Base-by-base conservation (phyloP, 164 flowering plant genomes). In the Dillenia suffruticosa region DNA sequence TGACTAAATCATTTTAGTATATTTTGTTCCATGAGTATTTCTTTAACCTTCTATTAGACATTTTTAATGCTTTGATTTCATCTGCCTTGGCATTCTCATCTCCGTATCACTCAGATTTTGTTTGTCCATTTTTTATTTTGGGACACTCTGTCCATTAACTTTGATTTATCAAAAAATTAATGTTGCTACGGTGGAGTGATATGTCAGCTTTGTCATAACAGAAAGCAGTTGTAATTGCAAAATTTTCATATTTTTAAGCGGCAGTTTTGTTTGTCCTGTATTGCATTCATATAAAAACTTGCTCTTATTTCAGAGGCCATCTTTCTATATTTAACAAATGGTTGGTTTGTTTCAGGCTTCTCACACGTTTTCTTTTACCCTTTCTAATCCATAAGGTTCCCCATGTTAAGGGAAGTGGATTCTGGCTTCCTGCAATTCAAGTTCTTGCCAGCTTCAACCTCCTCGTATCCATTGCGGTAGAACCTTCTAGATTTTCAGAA, bases 401-500 rank as follows among this genome's bases (percentile, higher is more conserved):
- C 58, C 70, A 63, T 13, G 58, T 76, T 46, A 83, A 79, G 71
- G 76, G 83, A 56, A 84, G 89, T 67, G 72, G 78, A 68, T 82
- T 88, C 60, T 86, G 90, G 92, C 77, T 88, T 68, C 77, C 83
- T 14, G 68, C 77, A 3, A 71, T 88, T 72, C 97, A 90, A 82
- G 75, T 82, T 57, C 22, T 84, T 67, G 90, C 85, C n/a, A 90
- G 95, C 78, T 69, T 88, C 69, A 80, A 79, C 75, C 81, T 90
- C 72, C 68, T 88, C 46, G 55, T 83, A 26, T 83, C 97, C 43
- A 58, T 84, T 64, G 85, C 84, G 90, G 94, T 90, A 76, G 58
- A 70, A 50, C 55, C 32, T 13, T 15, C 44, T 45, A 11, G 26
- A 40, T 53, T 8, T 48, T 49, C 26, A 12, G 40, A 32, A 4